Evolutionary conservation across 768 basidiomycete genomes (phyloP).

Genomic region (Asterophora lycoperdoides): DNA sequence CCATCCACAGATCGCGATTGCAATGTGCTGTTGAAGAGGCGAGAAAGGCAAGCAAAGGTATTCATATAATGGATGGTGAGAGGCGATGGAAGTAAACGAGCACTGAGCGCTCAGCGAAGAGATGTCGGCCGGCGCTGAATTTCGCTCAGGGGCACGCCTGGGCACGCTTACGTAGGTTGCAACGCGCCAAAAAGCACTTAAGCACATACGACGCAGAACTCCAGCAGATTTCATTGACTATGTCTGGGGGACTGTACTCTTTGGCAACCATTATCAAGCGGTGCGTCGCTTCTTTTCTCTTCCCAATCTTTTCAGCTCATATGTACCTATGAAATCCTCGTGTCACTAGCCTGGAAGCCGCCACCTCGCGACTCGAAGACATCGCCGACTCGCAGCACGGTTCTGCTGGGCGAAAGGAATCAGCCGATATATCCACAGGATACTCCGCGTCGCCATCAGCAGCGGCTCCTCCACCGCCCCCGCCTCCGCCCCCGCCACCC

Average conservation of each 20-base stretch:
- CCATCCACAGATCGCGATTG: too few relatives aligned
- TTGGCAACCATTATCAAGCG: constrained; percentile 81
- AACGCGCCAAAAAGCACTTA: constrained; percentile 12
- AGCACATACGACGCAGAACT: background rate
- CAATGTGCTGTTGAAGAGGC: too few relatives aligned
- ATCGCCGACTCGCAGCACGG: constrained; percentile 49
- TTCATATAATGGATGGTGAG: too few relatives aligned
- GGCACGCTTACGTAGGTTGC: too few relatives aligned
- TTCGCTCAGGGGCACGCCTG: too few relatives aligned
- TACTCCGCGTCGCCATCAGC: constrained; percentile 20
- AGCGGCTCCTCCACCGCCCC: constrained; percentile 26
- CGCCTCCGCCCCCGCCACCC: constrained; percentile 22
- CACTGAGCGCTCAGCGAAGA: too few relatives aligned
- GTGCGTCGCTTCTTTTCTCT: constrained; percentile 30
- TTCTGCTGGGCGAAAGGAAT: constrained; percentile 9
- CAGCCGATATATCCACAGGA: constrained; percentile 11
- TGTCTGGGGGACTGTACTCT: constrained; percentile 61
- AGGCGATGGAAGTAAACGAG: too few relatives aligned
- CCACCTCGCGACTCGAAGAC: constrained; percentile 92
- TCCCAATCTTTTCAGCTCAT: too few relatives aligned
- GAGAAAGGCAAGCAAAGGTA: too few relatives aligned
- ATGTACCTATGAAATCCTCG: background rate
- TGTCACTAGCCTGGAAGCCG: constrained; percentile 74
- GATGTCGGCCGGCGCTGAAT: too few relatives aligned
- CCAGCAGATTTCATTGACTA: constrained; percentile 11